Conservation (phyloP, 2,329 filamentous ascomycete genomes). For the Cladosporium halotolerans region DNA sequence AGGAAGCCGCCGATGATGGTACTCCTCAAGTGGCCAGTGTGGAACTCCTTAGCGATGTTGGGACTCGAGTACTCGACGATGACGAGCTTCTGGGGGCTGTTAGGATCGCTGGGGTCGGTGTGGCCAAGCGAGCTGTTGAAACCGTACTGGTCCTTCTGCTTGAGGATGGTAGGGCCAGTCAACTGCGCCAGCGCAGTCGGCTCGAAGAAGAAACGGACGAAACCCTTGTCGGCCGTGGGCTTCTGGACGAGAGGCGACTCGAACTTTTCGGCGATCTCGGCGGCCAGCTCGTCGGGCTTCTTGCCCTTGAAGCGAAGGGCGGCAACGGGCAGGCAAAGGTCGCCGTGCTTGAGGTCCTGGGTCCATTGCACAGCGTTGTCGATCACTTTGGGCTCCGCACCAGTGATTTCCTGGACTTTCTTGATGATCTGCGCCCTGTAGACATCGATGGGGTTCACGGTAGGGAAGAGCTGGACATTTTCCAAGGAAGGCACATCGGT, state of each 20-base stretch:
- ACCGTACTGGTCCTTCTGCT: constrained; percentile 57
- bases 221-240: constrained; percentile 60
- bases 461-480: constrained; percentile 45
- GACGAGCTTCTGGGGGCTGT: constrained; percentile 57
- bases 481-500: constrained; percentile 20
- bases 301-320: constrained; percentile 68
- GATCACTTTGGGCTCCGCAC: constrained; percentile 63
- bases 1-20: constrained; percentile 72
- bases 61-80: constrained; percentile 80
- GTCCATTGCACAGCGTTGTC: constrained; percentile 76
- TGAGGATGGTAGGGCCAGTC: constrained; percentile 63
- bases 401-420: constrained; percentile 61
- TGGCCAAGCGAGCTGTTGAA: constrained; percentile 55
- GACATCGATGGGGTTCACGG: constrained; percentile 69
- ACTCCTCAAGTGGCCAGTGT: constrained; percentile 66
- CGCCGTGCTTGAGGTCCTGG: constrained; percentile 71
- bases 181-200: constrained; percentile 57
- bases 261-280: constrained; percentile 48
- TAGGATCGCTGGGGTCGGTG: constrained; percentile 55
- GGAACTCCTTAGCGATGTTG: constrained; percentile 80
- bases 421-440: constrained; percentile 72
- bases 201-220: constrained; percentile 76
- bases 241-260: constrained; percentile 67
- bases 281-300: constrained; percentile 51
- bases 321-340: constrained; percentile 70